A percentile compares a stretch with the other conserved stretches of the same genome.
phyloP scores from a whole-genome alignment of 2,329 filamentous ascomycete species.

The Leptographium wingfieldii region DNA sequence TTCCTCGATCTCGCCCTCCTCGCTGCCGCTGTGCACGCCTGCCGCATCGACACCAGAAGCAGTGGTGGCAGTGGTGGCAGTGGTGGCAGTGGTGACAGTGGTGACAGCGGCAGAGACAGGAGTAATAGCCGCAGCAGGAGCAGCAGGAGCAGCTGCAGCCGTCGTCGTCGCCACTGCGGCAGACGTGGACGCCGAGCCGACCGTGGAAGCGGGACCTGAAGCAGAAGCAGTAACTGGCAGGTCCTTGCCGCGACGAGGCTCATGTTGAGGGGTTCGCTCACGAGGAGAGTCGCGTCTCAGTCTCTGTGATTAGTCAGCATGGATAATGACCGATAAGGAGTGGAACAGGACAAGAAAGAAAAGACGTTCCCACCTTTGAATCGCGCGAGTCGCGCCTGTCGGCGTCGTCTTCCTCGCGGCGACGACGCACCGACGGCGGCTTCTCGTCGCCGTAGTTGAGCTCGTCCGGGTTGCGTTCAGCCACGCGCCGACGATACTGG shows the following conservation, averaged over 20 bases:
- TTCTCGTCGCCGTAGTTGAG: constrained; percentile 78
- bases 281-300: constrained; percentile 38
- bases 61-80: neutral
- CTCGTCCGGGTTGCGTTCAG: constrained; percentile 64
- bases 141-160: neutral
- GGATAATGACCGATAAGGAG: constrained; percentile 3
- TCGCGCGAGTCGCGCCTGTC: constrained; percentile 53
- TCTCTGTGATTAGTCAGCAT: constrained; percentile 32
- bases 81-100: constrained; percentile 4
- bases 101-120: neutral
- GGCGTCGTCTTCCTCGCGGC: constrained; percentile 62
- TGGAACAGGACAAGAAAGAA: constrained; percentile 14
- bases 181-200: neutral
- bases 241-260: constrained; percentile 33
- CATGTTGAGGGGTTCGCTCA: constrained; percentile 49
- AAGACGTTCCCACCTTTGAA: constrained; percentile 42
- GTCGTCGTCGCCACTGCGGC: constrained; percentile 24
- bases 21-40: constrained; percentile 71
- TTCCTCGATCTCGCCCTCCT: constrained; percentile 97
- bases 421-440: constrained; percentile 50
- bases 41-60: constrained; percentile 33
- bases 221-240: constrained; percentile 14
- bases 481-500: constrained; percentile 63
- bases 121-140: constrained; percentile 23
- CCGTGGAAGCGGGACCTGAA: neutral